These are phyloP conservation scores for Plasmodium gaboni DNA, from an alignment of 169 alveolate species.

Conservation along the genomic window DNA sequence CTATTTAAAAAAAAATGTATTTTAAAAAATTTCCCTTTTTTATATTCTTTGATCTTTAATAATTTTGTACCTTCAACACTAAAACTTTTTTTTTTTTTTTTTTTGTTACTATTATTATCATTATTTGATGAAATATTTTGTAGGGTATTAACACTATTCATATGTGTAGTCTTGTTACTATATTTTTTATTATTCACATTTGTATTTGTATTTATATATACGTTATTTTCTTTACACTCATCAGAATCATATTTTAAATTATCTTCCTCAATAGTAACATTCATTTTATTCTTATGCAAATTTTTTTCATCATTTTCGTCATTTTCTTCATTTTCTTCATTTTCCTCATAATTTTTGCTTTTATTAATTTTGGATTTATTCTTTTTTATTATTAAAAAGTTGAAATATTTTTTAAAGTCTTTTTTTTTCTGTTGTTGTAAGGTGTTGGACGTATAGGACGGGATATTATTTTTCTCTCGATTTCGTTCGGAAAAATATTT, in stretches of 20 bases:
- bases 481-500: constrained; percentile 52
- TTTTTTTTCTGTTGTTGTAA: constrained; percentile 42
- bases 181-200: background rate
- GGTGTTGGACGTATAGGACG: constrained; percentile 12
- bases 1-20: constrained; percentile 24
- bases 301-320: background rate
- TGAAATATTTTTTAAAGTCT: constrained; percentile 33
- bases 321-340: background rate
- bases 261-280: background rate
- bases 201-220: background rate
- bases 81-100: constrained; percentile 23
- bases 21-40: constrained; percentile 21
- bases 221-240: background rate
- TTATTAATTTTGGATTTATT: constrained; percentile 15
- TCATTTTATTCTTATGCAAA: background rate
- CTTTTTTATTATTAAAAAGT: constrained; percentile 40
- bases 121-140: background rate
- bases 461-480: constrained; percentile 26
- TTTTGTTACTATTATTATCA: background rate
- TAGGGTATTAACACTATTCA: background rate
- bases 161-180: background rate
- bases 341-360: background rate
- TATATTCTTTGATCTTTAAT: constrained; percentile 22
- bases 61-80: constrained; percentile 39
- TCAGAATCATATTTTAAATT: background rate